phyloP scores from a whole-genome alignment of 2,329 filamentous ascomycete genomes.

The Hypomyces rosellus region DNA sequence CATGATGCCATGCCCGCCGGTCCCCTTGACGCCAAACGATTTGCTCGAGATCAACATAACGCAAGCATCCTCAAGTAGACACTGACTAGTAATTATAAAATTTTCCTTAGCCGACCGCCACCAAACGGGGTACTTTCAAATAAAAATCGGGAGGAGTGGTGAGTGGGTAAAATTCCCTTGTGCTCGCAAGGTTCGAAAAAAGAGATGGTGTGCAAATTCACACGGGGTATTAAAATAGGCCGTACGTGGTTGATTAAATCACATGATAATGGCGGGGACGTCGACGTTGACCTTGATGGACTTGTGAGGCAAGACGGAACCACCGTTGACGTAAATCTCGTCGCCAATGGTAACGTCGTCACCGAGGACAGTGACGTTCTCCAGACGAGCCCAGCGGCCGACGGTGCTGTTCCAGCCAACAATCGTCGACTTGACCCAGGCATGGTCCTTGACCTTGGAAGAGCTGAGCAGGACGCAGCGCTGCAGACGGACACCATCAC shows the following conservation, averaged over 20 bases:
- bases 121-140: conserved; percentile 8
- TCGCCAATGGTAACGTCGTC: conserved; percentile 97
- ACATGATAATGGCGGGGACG: conserved; percentile 64
- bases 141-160: conserved; percentile 9
- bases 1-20: conserved; percentile 10
- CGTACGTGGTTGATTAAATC: conserved; percentile 20
- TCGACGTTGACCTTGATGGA: conserved; percentile 98
- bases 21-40: conserved; percentile 14
- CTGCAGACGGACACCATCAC: conserved; percentile 90
- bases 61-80: background rate
- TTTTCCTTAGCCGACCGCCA: background rate
- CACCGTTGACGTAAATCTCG: conserved; percentile 97
- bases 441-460: conserved; percentile 96
- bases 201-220: background rate
- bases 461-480: conserved; percentile 83
- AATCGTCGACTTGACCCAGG: conserved; percentile 98
- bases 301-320: conserved; percentile 94
- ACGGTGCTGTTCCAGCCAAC: conserved; percentile 98
- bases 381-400: conserved; percentile 89
- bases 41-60: conserved; percentile 6
- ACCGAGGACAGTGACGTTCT: conserved; percentile 96
- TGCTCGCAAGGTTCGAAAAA: background rate
- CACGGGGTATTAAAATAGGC: background rate
- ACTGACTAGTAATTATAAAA: conserved; percentile 9
- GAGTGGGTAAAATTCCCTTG: conserved; percentile 2